Percentiles rank a stretch among this genome's conserved stretches.
phyloP scores from a whole-genome alignment of 2,329 filamentous ascomycete genomes.

The Lomentospora prolificans region DNA sequence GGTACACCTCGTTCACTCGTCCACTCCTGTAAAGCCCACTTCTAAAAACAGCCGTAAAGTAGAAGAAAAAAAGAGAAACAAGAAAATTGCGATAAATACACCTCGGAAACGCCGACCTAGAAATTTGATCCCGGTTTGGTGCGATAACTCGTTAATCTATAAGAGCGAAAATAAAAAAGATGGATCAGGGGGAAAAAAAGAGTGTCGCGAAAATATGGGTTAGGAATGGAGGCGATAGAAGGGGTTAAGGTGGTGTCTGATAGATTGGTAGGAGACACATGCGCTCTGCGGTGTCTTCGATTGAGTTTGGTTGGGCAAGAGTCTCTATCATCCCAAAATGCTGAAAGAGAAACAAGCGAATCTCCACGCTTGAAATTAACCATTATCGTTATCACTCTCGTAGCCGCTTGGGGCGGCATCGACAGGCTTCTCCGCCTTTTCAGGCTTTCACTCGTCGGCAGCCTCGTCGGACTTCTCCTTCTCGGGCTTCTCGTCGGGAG shows the following conservation, averaged over 20 bases:
- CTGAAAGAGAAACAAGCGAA: too few relatives aligned
- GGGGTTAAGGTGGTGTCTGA: too few relatives aligned
- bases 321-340: not conserved
- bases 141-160: not conserved
- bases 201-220: too few relatives aligned
- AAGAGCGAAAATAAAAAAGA: not conserved
- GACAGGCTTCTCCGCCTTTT: not conserved
- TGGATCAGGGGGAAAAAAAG: not conserved
- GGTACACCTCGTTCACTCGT: not conserved
- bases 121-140: not conserved
- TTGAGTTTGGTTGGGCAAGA: not conserved
- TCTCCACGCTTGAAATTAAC: too few relatives aligned
- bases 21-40: not conserved
- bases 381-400: too few relatives aligned
- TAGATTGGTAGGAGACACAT: not conserved
- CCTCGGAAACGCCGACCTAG: not conserved
- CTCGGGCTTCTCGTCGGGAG: not conserved
- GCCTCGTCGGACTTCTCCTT: not conserved
- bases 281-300: not conserved
- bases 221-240: too few relatives aligned
- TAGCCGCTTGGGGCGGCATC: too few relatives aligned
- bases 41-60: not conserved
- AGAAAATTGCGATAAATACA: not conserved
- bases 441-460: not conserved
- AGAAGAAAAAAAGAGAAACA: not conserved